These are phyloP conservation scores for Albizia julibrissin DNA, from an alignment of 306 rosid species.

Conservation along the genomic window DNA sequence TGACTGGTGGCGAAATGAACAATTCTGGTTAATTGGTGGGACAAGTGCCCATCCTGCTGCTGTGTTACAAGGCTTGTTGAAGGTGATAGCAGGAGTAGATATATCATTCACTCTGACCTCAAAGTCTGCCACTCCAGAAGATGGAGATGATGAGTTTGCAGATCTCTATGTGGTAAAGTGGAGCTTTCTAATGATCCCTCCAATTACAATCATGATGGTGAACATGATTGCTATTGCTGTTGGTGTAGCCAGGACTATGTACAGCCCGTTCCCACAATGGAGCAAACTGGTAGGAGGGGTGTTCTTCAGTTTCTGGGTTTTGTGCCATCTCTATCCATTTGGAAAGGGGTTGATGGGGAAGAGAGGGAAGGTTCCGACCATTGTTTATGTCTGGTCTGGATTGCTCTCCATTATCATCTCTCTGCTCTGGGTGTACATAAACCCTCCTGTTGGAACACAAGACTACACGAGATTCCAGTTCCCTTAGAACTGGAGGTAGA, in stretches of 20 bases:
- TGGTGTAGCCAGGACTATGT: conserved; percentile 71
- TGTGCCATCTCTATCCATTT: conserved; percentile 82
- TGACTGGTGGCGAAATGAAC: conserved; percentile 92
- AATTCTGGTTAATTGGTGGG: conserved; percentile 88
- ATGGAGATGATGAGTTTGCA: conserved; percentile 78
- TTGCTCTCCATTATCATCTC: conserved; percentile 76
- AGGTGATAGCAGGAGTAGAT: conserved; percentile 87
- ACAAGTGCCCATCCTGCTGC: conserved; percentile 92
- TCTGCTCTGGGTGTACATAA: conserved; percentile 80
- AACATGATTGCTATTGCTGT: conserved; percentile 76
- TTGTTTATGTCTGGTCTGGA: conserved; percentile 84
- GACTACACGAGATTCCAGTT: conserved; percentile 69
- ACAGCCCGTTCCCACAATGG: conserved; percentile 86
- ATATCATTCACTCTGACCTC: conserved; percentile 85
- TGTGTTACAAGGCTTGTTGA: conserved; percentile 75
- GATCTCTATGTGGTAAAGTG: conserved; percentile 78
- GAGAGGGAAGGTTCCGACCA: conserved; percentile 80
- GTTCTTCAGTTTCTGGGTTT: conserved; percentile 88
- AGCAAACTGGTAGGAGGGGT: conserved; percentile 83
- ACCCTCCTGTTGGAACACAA: conserved; percentile 65
- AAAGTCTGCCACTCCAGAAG: conserved; percentile 72
- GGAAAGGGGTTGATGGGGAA: conserved; percentile 85
- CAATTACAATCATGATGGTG: conserved; percentile 85
- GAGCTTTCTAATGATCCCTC: conserved; percentile 92
- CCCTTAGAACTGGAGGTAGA: conserved; percentile 41